These are phyloP conservation scores for Paecilomyces dactylethromorphus DNA, from an alignment of 2,329 filamentous ascomycete species.

Conservation along the genomic window DNA sequence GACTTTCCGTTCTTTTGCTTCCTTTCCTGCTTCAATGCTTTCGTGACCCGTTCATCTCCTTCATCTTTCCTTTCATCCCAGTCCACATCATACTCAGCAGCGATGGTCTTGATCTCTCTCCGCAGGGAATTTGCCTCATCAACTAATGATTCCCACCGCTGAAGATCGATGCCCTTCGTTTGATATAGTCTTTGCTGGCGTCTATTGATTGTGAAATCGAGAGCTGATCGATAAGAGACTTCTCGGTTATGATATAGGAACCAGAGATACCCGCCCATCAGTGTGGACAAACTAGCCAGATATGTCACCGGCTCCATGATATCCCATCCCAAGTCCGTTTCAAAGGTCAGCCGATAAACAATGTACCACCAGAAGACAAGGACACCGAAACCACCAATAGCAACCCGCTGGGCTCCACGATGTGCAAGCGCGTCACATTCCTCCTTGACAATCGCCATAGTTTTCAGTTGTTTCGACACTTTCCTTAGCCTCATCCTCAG, in stretches of 20 bases:
- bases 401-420: conserved; percentile 68
- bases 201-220: conserved; percentile 77
- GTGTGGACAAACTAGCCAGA: conserved; percentile 73
- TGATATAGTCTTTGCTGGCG: conserved; percentile 73
- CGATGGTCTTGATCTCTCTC: conserved; percentile 71
- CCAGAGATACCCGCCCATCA: conserved; percentile 89
- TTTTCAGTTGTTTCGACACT: conserved; percentile 61
- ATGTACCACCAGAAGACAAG: conserved; percentile 73
- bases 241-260: conserved; percentile 90
- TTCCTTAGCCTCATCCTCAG: conserved; percentile 70
- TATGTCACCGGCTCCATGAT: conserved; percentile 88
- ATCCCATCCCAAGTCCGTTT: conserved; percentile 79
- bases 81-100: conserved; percentile 82
- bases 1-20: conserved; percentile 29
- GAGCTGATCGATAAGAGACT: conserved; percentile 75
- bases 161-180: conserved; percentile 65
- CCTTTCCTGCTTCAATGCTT: conserved; percentile 47
- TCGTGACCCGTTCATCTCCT: conserved; percentile 53
- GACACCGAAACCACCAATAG: conserved; percentile 69
- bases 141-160: conserved; percentile 70
- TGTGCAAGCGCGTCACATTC: conserved; percentile 77
- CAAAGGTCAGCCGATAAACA: conserved; percentile 64
- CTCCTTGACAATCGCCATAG: conserved; percentile 66
- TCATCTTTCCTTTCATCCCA: conserved; percentile 77
- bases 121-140: conserved; percentile 73